These are phyloP conservation scores for Epithemia pelagica DNA, from an alignment of 108 stramenopile genomes.

Conservation along the genomic window DNA sequence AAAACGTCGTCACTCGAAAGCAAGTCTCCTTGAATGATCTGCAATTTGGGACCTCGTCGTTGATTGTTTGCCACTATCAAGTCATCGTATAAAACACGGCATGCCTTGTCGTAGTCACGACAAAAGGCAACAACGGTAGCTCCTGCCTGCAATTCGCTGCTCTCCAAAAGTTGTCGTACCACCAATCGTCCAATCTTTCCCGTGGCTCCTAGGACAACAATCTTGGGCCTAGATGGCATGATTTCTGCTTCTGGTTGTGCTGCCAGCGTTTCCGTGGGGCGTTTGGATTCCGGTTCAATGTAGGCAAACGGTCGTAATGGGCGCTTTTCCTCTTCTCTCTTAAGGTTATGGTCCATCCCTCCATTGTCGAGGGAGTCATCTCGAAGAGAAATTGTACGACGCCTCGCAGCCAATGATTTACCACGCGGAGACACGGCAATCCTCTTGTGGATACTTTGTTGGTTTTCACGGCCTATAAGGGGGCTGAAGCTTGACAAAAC, in stretches of 20 bases:
- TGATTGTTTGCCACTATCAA: slow-evolving; percentile 12
- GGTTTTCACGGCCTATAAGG: too few species aligned
- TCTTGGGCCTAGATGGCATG: slow-evolving; percentile 34
- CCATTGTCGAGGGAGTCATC: not conserved
- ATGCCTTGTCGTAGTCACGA: slow-evolving; percentile 44
- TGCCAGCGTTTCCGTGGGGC: slow-evolving; percentile 23
- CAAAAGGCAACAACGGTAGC: slow-evolving; percentile 65
- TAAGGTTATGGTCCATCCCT: not conserved
- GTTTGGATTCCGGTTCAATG: slow-evolving; percentile 6
- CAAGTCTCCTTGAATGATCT: slow-evolving; percentile 51
- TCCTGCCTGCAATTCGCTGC: slow-evolving; percentile 20
- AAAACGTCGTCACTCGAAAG: slow-evolving; percentile 3
- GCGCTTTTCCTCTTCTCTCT: not conserved
- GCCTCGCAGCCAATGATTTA: too few species aligned
- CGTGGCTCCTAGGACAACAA: slow-evolving; percentile 64
- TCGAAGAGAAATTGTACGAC: not conserved
- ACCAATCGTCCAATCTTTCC: slow-evolving; percentile 52
- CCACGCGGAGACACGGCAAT: too few species aligned
- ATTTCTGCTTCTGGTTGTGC: slow-evolving; percentile 16
- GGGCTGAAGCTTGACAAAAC: too few species aligned
- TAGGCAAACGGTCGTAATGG: not conserved
- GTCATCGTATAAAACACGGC: slow-evolving; percentile 46
- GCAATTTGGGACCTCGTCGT: slow-evolving; percentile 34
- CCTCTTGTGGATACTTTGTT: too few species aligned
- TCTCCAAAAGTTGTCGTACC: slow-evolving; percentile 39